Evolutionary conservation across 257 asterid genomes (phyloP).

Genomic region (Nicotiana knightiana): DNA sequence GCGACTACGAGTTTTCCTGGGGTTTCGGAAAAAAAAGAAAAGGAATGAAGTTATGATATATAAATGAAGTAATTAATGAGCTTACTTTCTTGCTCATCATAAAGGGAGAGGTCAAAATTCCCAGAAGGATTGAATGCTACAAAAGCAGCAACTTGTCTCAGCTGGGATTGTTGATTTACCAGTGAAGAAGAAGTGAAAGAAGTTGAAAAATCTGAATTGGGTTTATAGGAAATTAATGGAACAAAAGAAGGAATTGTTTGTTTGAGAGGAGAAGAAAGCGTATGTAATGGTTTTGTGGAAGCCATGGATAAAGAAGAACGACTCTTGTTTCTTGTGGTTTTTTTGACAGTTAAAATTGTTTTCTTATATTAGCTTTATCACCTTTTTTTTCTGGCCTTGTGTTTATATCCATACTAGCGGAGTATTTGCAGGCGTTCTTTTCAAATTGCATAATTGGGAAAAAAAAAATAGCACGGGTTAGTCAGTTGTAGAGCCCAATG

Average conservation of each 20-base stretch:
- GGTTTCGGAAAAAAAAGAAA: too few relatives aligned
- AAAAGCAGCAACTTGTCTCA: slow-evolving; percentile 28
- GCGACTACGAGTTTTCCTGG: too few relatives aligned
- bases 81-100: slow-evolving; percentile 49
- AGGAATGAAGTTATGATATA: too few relatives aligned
- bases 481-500: too few relatives aligned
- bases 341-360: not conserved
- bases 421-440: not conserved
- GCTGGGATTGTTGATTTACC: slow-evolving; percentile 9
- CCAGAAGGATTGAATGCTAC: slow-evolving; percentile 85
- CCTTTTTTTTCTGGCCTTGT: slow-evolving; percentile 17
- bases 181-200: slow-evolving; percentile 9
- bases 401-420: slow-evolving; percentile 11
- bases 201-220: slow-evolving; percentile 9
- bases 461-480: too few relatives aligned
- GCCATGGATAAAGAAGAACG: slow-evolving; percentile 37
- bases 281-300: slow-evolving; percentile 43
- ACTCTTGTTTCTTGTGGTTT: not conserved
- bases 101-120: slow-evolving; percentile 55
- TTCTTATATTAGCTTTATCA: not conserved
- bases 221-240: slow-evolving; percentile 34
- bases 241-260: slow-evolving; percentile 20
- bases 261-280: slow-evolving; percentile 41
- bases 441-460: not conserved
- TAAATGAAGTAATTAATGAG: not conserved